Conservation (phyloP, 495 filamentous ascomycete genomes). For the Tuber borchii region DNA sequence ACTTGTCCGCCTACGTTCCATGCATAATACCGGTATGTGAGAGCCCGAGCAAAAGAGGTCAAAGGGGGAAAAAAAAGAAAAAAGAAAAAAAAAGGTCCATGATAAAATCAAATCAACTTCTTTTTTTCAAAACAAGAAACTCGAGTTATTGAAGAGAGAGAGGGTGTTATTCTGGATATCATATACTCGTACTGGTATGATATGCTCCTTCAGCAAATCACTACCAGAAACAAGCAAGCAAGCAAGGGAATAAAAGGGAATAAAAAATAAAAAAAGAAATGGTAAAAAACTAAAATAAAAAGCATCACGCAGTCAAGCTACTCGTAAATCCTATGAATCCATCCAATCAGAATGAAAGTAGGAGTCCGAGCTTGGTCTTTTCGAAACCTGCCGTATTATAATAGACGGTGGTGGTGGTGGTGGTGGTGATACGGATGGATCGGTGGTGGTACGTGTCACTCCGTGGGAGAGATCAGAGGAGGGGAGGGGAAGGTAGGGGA, state of each 20-base stretch:
- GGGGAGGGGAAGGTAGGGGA: not conserved
- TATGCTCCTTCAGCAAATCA: not conserved
- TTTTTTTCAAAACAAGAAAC: not conserved
- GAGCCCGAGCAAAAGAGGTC: not conserved
- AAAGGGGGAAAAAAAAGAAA: not conserved
- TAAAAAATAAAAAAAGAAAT: not conserved
- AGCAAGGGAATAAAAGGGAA: not conserved
- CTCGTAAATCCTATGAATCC: not conserved
- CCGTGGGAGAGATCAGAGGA: not conserved
- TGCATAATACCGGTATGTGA: not conserved
- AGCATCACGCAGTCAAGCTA: not conserved
- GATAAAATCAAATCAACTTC: not conserved
- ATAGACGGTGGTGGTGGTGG: not conserved
- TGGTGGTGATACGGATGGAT: not conserved
- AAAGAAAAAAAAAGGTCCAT: not conserved
- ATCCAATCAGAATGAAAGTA: not conserved
- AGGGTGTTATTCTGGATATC: not conserved
- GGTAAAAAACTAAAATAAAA: not conserved
- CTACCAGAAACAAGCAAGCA: not conserved
- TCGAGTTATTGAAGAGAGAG: not conserved
- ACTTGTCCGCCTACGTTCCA: not conserved
- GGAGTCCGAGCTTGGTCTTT: not conserved
- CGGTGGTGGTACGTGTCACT: constrained; percentile 2
- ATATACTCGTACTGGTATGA: not conserved
- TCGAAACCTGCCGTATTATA: not conserved